Percentiles rank a stretch among this genome's conserved stretches.
Conservation (phyloP, 2,329 filamentous ascomycete genomes). For the Pseudocercospora musae region DNA sequence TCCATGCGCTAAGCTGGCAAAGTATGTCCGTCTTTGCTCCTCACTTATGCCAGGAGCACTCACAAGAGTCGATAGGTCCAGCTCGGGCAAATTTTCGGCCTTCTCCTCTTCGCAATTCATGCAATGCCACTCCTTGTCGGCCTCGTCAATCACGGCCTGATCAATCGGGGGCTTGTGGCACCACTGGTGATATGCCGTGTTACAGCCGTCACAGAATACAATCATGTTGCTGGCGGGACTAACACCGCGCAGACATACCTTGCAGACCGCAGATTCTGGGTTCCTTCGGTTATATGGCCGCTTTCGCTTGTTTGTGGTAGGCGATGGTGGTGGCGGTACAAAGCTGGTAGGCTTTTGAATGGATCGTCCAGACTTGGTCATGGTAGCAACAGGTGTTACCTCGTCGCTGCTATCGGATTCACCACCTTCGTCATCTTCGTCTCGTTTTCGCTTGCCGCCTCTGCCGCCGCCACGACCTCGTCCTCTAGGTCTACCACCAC, state of each 20-base stretch:
- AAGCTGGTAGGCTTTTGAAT: constrained; percentile 64
- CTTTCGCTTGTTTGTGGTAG: constrained; percentile 52
- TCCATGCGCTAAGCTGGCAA: constrained; percentile 58
- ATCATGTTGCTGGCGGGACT: constrained; percentile 74
- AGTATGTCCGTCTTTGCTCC: constrained; percentile 45
- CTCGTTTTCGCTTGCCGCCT: constrained; percentile 36
- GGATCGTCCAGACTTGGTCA: constrained; percentile 72
- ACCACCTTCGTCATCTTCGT: constrained; percentile 34
- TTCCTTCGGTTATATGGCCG: constrained; percentile 53
- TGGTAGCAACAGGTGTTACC: constrained; percentile 58
- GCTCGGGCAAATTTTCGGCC: constrained; percentile 40
- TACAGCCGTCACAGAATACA: constrained; percentile 82
- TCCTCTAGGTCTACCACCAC: constrained; percentile 30
- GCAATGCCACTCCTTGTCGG: constrained; percentile 71
- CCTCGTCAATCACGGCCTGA: constrained; percentile 64
- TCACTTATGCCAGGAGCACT: constrained; percentile 36
- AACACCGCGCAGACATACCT: constrained; percentile 67
- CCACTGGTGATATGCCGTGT: constrained; percentile 73
- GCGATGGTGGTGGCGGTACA: constrained; percentile 55
- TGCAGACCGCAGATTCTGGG: constrained; percentile 62
- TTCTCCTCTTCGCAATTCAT: constrained; percentile 55
- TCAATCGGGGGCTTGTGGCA: constrained; percentile 75
- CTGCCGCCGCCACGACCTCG: constrained; percentile 40
- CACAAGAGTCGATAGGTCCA: constrained; percentile 41
- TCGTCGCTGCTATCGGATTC: constrained; percentile 36